Evolutionary conservation across 495 filamentous ascomycete species (phyloP).

Genomic region (Viridothelium virens): DNA sequence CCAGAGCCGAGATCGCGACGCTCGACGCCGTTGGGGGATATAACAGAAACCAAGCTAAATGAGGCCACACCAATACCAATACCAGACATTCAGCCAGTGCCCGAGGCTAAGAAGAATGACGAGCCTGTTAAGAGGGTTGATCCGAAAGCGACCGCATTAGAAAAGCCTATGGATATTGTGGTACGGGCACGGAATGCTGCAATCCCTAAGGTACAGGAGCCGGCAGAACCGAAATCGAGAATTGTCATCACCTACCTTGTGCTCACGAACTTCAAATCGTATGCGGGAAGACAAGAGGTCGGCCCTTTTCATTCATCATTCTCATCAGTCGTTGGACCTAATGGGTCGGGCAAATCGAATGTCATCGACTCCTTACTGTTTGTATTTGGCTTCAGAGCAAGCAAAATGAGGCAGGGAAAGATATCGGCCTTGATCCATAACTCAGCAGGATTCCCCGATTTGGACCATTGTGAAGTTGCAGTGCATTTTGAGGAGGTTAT

Average conservation of each 20-base stretch:
- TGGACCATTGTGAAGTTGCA: conserved; percentile 87
- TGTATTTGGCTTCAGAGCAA: conserved; percentile 95
- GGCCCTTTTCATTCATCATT: conserved; percentile 96
- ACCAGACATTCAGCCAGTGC: conserved; percentile 11
- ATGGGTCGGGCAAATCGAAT: conserved; percentile 97
- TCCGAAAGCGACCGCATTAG: conserved; percentile 63
- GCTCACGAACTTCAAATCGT: conserved; percentile 96
- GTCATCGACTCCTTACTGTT: conserved; percentile 97
- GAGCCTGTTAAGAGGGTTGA: conserved; percentile 55
- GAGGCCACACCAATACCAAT: conserved; percentile 37
- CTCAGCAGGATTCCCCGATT: conserved; percentile 73
- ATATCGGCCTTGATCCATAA: conserved; percentile 97
- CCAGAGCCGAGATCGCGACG: conserved; percentile 49
- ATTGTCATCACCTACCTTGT: conserved; percentile 87
- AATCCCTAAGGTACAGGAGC: conserved; percentile 55
- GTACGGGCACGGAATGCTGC: conserved; percentile 72
- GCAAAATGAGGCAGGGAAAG: conserved; percentile 99
- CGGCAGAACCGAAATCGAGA: conserved; percentile 65
- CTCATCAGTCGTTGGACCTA: conserved; percentile 96
- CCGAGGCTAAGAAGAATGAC: conserved; percentile 15
- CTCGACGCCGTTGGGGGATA: conserved; percentile 65
- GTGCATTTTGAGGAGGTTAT: conserved; percentile 93
- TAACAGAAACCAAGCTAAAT: conserved; percentile 65
- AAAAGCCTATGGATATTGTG: conserved; percentile 91
- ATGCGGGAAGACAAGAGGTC: conserved; percentile 89